A percentile compares a stretch with the other conserved stretches of the same genome.
Evolutionary conservation across 805 yeast genomes (phyloP).

Genomic region (Candida argentea): DNA sequence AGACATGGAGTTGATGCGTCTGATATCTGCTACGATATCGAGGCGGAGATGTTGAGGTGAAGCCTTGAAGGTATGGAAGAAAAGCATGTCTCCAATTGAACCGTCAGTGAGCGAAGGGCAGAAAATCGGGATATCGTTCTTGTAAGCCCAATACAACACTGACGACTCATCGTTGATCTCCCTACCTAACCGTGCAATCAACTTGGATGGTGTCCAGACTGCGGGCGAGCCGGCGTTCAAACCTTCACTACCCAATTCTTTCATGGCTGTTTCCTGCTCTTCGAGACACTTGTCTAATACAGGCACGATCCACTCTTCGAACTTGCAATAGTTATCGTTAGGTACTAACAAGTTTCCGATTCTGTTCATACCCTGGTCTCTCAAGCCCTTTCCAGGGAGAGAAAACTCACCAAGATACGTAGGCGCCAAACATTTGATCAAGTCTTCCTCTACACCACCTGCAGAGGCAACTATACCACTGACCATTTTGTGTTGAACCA

Average conservation of each 20-base stretch:
- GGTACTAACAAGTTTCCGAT: slow-evolving; percentile 96
- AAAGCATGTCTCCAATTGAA: slow-evolving; percentile 96
- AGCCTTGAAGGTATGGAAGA: slow-evolving; percentile 94
- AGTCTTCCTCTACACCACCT: slow-evolving; percentile 97
- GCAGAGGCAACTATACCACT: slow-evolving; percentile 95
- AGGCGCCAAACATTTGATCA: slow-evolving; percentile 93
- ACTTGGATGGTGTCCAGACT: slow-evolving; percentile 91
- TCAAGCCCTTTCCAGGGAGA: slow-evolving; percentile 66
- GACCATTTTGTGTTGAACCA: slow-evolving; percentile 91
- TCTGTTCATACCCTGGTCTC: slow-evolving; percentile 96
- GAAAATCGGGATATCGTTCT: slow-evolving; percentile 90
- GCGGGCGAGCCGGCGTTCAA: slow-evolving; percentile 54
- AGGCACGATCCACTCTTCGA: slow-evolving; percentile 99
- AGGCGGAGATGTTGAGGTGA: slow-evolving; percentile 83
- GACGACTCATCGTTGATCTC: slow-evolving; percentile 92
- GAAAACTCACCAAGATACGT: slow-evolving; percentile 90
- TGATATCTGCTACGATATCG: slow-evolving; percentile 90
- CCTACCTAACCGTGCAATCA: slow-evolving; percentile 88
- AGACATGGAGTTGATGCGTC: slow-evolving; percentile 83
- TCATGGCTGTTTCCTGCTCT: slow-evolving; percentile 71
- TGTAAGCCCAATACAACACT: slow-evolving; percentile 96
- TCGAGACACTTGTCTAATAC: slow-evolving; percentile 75
- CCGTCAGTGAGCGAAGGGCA: slow-evolving; percentile 99
- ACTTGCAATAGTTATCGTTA: slow-evolving; percentile 92
- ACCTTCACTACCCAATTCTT: slow-evolving; percentile 36